These are phyloP conservation scores for Noccaea caerulescens DNA, from an alignment of 345 rosid species.

Conservation along the genomic window DNA sequence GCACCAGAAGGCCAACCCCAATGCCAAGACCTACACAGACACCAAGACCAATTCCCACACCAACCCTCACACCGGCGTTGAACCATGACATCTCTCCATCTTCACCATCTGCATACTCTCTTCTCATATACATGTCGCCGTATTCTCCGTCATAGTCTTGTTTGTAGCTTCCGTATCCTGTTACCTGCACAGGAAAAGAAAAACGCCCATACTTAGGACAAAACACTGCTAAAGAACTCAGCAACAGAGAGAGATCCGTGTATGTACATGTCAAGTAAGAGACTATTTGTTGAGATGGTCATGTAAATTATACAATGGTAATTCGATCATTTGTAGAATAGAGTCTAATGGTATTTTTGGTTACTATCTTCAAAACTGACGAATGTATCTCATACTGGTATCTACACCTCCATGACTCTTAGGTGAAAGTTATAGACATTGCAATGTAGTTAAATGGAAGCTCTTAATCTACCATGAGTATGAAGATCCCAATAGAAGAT, in stretches of 20 bases:
- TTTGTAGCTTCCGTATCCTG: conserved; percentile 58
- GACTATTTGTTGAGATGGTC: neutral
- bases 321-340: conserved; percentile 1
- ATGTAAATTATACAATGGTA: neutral
- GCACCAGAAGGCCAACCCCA: conserved; percentile 89
- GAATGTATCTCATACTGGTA: conserved; percentile 14
- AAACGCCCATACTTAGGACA: neutral
- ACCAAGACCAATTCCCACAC: conserved; percentile 97
- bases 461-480: neutral
- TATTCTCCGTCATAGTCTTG: conserved; percentile 65
- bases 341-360: conserved; percentile 7
- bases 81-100: conserved; percentile 96
- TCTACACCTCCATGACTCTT: conserved; percentile 5
- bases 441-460: conserved; percentile 1
- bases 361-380: neutral
- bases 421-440: conserved; percentile 5
- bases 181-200: conserved; percentile 48
- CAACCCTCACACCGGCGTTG: conserved; percentile 94
- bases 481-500: neutral
- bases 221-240: neutral
- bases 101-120: conserved; percentile 70
- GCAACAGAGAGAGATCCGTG: neutral
- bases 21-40: conserved; percentile 85
- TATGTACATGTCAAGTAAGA: neutral
- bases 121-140: conserved; percentile 65